phyloP scores from a whole-genome alignment of 345 rosid species.

The Boechera stricta region DNA sequence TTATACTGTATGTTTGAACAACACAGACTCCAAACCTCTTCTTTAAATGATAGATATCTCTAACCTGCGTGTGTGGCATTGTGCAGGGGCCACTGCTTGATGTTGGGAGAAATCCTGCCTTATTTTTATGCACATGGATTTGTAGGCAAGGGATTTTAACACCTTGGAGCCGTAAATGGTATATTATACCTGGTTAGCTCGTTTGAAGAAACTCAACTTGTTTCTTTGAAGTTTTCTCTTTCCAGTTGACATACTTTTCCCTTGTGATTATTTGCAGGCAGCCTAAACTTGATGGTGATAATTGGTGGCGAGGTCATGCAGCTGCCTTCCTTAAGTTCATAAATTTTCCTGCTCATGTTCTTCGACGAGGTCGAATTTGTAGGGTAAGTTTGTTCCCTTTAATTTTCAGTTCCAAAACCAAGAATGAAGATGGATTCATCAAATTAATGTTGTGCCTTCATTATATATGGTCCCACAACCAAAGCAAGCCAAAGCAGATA shows the following conservation, averaged over 20 bases:
- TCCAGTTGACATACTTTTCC: background rate
- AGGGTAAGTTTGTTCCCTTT: slow-evolving; percentile 50
- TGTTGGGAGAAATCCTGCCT: slow-evolving; percentile 78
- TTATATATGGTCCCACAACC: background rate
- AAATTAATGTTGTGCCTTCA: background rate
- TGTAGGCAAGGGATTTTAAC: slow-evolving; percentile 81
- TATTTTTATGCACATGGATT: slow-evolving; percentile 88
- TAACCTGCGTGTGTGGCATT: slow-evolving; percentile 29
- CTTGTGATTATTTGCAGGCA: slow-evolving; percentile 54
- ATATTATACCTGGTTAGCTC: slow-evolving; percentile 45
- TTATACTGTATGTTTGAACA: slow-evolving; percentile 63
- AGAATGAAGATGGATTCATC: background rate
- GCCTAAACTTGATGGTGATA: slow-evolving; percentile 83
- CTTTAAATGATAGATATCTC: background rate
- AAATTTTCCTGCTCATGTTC: slow-evolving; percentile 64
- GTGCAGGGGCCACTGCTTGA: slow-evolving; percentile 91
- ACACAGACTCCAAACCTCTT: background rate
- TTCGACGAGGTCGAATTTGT: slow-evolving; percentile 80
- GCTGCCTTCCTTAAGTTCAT: slow-evolving; percentile 81
- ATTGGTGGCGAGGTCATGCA: slow-evolving; percentile 98
- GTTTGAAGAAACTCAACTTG: slow-evolving; percentile 38
- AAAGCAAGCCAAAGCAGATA: background rate
- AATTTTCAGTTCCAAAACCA: background rate
- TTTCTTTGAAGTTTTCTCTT: slow-evolving; percentile 12
- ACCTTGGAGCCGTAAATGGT: slow-evolving; percentile 78